phyloP scores from a whole-genome alignment of 2,329 filamentous ascomycete species.

The Aspergillus calidoustus region DNA sequence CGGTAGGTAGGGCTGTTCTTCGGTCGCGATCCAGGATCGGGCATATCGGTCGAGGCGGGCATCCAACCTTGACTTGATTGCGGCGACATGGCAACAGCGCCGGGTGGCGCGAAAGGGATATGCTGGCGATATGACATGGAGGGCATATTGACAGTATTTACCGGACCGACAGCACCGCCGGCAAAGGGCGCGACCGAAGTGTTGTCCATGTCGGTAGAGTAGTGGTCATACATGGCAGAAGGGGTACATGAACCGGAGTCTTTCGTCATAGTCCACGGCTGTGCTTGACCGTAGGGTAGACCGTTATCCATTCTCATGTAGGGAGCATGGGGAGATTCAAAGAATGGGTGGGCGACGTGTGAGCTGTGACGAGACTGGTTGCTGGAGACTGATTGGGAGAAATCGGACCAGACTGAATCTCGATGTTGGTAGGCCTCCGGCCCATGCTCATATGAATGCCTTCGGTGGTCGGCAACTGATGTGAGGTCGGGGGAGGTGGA shows the following conservation, averaged over 20 bases:
- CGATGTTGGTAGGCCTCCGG: slow-evolving; percentile 58
- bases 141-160: slow-evolving; percentile 43
- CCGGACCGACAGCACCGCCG: slow-evolving; percentile 47
- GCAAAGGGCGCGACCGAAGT: slow-evolving; percentile 48
- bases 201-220: slow-evolving; percentile 57
- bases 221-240: slow-evolving; percentile 71
- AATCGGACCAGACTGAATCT: slow-evolving; percentile 57
- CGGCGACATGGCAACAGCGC: slow-evolving; percentile 62
- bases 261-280: slow-evolving; percentile 67
- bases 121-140: slow-evolving; percentile 51
- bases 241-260: slow-evolving; percentile 75
- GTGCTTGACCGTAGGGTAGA: slow-evolving; percentile 52
- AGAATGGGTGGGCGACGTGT: slow-evolving; percentile 52
- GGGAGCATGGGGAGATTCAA: slow-evolving; percentile 57
- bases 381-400: slow-evolving; percentile 47
- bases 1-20: slow-evolving; percentile 69
- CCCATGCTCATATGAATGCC: slow-evolving; percentile 53
- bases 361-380: slow-evolving; percentile 47
- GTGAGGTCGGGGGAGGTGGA: slow-evolving; percentile 54
- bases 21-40: slow-evolving; percentile 57
- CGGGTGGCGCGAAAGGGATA: slow-evolving; percentile 54
- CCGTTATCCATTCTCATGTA: slow-evolving; percentile 66
- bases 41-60: slow-evolving; percentile 51
- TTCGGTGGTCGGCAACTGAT: slow-evolving; percentile 48
- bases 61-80: slow-evolving; percentile 64